These are phyloP conservation scores for Thelonectria rubi DNA, from an alignment of 2,329 filamentous ascomycete species.

Conservation along the genomic window DNA sequence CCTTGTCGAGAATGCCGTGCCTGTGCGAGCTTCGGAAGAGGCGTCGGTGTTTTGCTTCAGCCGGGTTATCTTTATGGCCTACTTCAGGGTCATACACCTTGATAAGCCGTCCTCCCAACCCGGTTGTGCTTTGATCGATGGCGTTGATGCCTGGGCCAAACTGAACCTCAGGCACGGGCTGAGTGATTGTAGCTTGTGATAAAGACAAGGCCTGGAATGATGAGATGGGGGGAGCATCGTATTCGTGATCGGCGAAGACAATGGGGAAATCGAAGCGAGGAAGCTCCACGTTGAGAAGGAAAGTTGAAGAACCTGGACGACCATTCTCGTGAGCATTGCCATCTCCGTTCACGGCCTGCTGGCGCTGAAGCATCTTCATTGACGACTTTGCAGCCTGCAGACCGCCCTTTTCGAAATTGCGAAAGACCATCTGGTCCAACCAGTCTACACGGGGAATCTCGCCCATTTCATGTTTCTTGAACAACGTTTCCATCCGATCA, in stretches of 20 bases:
- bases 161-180: slow-evolving; percentile 86
- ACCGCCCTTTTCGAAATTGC: slow-evolving; percentile 83
- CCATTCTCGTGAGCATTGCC: slow-evolving; percentile 53
- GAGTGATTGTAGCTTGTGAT: slow-evolving; percentile 74
- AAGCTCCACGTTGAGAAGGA: slow-evolving; percentile 88
- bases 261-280: slow-evolving; percentile 95
- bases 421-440: slow-evolving; percentile 94
- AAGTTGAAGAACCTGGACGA: slow-evolving; percentile 63
- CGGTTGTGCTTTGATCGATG: slow-evolving; percentile 60
- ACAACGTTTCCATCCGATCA: slow-evolving; percentile 85
- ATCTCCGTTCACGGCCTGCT: slow-evolving; percentile 54
- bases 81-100: slow-evolving; percentile 94
- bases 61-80: slow-evolving; percentile 88
- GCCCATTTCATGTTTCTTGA: slow-evolving; percentile 98
- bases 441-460: slow-evolving; percentile 93
- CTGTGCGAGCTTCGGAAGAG: slow-evolving; percentile 89
- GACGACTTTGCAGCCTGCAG: slow-evolving; percentile 71
- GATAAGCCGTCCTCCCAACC: slow-evolving; percentile 70
- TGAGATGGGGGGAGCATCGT: slow-evolving; percentile 84
- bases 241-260: slow-evolving; percentile 94
- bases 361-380: slow-evolving; percentile 65
- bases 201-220: slow-evolving; percentile 67
- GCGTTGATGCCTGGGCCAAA: slow-evolving; percentile 89
- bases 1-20: slow-evolving; percentile 92
- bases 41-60: slow-evolving; percentile 92